Conservation (phyloP, 1,284 basidiomycete species). For the Moesziomyces sp. region DNA sequence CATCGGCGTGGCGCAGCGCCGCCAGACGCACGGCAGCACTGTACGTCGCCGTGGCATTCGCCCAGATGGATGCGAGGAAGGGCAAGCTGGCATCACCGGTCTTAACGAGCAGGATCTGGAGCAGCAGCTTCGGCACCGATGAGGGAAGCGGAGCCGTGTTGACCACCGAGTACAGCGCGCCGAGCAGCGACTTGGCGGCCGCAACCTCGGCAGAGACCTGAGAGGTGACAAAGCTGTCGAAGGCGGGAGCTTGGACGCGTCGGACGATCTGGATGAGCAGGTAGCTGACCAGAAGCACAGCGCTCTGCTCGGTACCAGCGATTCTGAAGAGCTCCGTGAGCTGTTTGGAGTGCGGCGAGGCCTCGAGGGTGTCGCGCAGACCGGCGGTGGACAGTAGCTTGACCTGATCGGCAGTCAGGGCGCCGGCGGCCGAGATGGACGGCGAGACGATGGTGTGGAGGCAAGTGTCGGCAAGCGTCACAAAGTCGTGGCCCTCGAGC, state of each 20-base stretch:
- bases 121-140: constrained; percentile 27
- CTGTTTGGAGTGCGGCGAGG: constrained; percentile 21
- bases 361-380: constrained; percentile 20
- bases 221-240: constrained; percentile 30
- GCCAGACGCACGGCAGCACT: constrained; percentile 72
- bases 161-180: constrained; percentile 36
- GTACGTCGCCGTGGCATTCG: constrained; percentile 51
- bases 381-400: constrained; percentile 11
- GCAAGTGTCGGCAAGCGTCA: constrained; percentile 15
- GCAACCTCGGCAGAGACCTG: constrained; percentile 22
- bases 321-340: constrained; percentile 13
- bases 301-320: constrained; percentile 32
- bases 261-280: constrained; percentile 41
- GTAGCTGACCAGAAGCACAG: constrained; percentile 14
- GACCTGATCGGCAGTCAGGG: constrained; percentile 14
- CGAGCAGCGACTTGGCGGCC: constrained; percentile 23
- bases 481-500: constrained; percentile 12
- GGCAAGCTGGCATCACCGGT: constrained; percentile 79
- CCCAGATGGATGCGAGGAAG: constrained; percentile 82
- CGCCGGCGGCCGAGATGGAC: constrained; percentile 8
- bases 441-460: constrained; percentile 20
- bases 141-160: constrained; percentile 27
- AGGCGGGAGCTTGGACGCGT: constrained; percentile 17
- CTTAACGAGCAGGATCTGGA: constrained; percentile 73
- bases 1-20: constrained; percentile 82